Conservation (phyloP, 2,329 filamentous ascomycete species). For the Fusarium zealandicum region DNA sequence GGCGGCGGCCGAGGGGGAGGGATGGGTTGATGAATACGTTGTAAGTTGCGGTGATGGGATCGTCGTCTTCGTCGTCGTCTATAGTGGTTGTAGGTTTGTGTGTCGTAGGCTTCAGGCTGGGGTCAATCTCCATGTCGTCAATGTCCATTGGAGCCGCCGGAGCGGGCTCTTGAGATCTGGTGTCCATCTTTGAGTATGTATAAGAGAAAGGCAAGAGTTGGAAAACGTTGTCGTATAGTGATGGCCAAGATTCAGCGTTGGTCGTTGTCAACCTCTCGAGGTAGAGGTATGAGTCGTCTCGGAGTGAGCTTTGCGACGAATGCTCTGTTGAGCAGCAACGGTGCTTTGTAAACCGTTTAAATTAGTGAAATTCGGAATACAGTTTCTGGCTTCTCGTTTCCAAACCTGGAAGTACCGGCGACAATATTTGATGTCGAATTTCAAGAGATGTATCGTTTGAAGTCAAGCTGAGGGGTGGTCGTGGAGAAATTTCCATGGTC, state of each 20-base stretch:
- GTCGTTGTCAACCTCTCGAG: not conserved
- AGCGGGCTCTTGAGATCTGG: slow-evolving; percentile 14
- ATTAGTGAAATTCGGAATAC: not conserved
- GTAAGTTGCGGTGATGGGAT: slow-evolving; percentile 79
- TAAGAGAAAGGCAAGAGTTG: slow-evolving; percentile 1
- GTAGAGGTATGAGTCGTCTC: slow-evolving; percentile 5
- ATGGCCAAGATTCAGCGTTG: not conserved
- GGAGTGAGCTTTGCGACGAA: slow-evolving; percentile 22
- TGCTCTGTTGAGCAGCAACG: not conserved
- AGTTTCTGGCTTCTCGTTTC: not conserved
- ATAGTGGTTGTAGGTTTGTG: slow-evolving; percentile 10
- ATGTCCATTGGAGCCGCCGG: slow-evolving; percentile 31
- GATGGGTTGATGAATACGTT: slow-evolving; percentile 84
- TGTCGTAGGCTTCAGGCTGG: slow-evolving; percentile 19
- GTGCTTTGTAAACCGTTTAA: not conserved
- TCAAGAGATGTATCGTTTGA: not conserved
- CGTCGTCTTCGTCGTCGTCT: slow-evolving; percentile 54
- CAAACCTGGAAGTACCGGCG: not conserved
- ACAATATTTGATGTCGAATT: not conserved
- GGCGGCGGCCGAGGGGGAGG: slow-evolving; percentile 66
- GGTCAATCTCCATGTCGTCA: slow-evolving; percentile 33
- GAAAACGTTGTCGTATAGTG: too few relatives aligned
- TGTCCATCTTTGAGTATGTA: slow-evolving; percentile 14
- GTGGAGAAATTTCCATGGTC: slow-evolving; percentile 34
- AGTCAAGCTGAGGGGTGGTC: slow-evolving; percentile 18